Conservation (phyloP, 1,284 basidiomycete genomes). For the Pyrrhoderma lamaoense region DNA sequence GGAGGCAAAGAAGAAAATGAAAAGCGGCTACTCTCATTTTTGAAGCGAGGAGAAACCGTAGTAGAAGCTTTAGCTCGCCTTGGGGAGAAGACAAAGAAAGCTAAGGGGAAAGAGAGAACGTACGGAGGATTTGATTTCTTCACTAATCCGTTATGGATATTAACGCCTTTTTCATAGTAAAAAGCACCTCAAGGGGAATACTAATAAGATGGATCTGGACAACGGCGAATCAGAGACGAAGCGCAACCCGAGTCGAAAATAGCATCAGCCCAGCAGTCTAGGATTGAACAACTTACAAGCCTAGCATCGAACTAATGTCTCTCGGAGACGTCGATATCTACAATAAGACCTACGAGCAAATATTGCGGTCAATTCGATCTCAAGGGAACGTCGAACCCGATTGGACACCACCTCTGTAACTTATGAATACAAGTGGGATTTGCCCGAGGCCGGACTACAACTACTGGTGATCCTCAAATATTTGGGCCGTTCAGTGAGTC, state of each 20-base stretch:
- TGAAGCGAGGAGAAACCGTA: conserved; percentile 88
- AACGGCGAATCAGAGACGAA: conserved; percentile 22
- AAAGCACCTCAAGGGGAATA: conserved; percentile 22
- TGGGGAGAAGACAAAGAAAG: conserved; percentile 66
- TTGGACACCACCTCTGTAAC: conserved; percentile 68
- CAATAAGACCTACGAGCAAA: conserved; percentile 74
- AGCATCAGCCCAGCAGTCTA: conserved; percentile 30
- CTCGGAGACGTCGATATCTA: conserved; percentile 80
- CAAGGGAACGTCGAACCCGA: conserved; percentile 58
- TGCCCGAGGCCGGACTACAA: conserved; percentile 36
- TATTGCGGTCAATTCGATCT: conserved; percentile 65
- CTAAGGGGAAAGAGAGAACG: conserved; percentile 34
- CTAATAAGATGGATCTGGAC: conserved; percentile 4
- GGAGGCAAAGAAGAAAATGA: conserved; percentile 60
- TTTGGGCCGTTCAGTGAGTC: conserved; percentile 75
- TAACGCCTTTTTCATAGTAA: conserved; percentile 4
- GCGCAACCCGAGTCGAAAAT: conserved; percentile 26
- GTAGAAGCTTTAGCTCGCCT: conserved; percentile 85
- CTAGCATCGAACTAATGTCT: conserved; percentile 78
- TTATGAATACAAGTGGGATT: conserved; percentile 76
- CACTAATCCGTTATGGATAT: neutral
- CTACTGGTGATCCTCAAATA: conserved; percentile 36
- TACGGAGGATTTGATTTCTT: conserved; percentile 25
- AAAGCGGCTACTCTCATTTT: conserved; percentile 58
- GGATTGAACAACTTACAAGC: conserved; percentile 74